Percentiles rank a stretch among this genome's conserved stretches.
phyloP scores from a whole-genome alignment of 2,329 filamentous ascomycete genomes.

The Beauveria australis region DNA sequence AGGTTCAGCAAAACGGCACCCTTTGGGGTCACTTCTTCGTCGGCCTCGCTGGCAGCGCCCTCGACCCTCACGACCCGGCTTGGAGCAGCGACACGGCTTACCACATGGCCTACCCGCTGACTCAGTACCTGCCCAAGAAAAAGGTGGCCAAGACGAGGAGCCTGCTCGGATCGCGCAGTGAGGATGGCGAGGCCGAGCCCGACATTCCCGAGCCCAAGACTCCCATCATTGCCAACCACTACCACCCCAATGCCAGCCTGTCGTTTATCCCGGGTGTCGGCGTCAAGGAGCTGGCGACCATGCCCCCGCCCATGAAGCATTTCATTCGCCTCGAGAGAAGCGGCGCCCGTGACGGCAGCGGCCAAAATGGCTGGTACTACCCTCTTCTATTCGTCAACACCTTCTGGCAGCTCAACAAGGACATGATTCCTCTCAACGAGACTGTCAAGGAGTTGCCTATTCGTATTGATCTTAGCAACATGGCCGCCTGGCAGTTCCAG shows the following conservation, averaged over 20 bases:
- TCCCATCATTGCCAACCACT: conserved; percentile 75
- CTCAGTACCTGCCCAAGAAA: conserved; percentile 86
- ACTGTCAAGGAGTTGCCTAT: conserved; percentile 77
- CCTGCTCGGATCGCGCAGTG: conserved; percentile 51
- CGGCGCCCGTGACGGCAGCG: conserved; percentile 72
- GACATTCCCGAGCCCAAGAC: conserved; percentile 47
- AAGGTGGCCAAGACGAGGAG: conserved; percentile 83
- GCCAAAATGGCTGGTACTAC: conserved; percentile 87
- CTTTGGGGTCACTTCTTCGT: conserved; percentile 94
- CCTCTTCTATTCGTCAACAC: conserved; percentile 89
- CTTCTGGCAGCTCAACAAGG: conserved; percentile 89
- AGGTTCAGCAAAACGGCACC: conserved; percentile 85
- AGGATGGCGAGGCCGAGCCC: conserved; percentile 41
- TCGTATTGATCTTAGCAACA: conserved; percentile 74
- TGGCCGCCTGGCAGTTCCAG: conserved; percentile 84
- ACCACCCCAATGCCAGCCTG: conserved; percentile 89
- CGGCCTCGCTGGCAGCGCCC: conserved; percentile 61
- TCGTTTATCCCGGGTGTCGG: conserved; percentile 79
- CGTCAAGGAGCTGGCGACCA: conserved; percentile 53
- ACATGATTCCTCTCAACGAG: conserved; percentile 88
- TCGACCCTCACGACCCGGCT: conserved; percentile 65
- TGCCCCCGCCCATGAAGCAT: conserved; percentile 68
- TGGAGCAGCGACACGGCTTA: conserved; percentile 73
- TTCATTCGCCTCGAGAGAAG: conserved; percentile 73
- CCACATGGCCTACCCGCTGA: conserved; percentile 77